Evolutionary conservation across 2,329 filamentous ascomycete genomes (phyloP), one percentile per base, ranked within the genome.

Genomic region (Ophiostoma pallidulum): DNA sequence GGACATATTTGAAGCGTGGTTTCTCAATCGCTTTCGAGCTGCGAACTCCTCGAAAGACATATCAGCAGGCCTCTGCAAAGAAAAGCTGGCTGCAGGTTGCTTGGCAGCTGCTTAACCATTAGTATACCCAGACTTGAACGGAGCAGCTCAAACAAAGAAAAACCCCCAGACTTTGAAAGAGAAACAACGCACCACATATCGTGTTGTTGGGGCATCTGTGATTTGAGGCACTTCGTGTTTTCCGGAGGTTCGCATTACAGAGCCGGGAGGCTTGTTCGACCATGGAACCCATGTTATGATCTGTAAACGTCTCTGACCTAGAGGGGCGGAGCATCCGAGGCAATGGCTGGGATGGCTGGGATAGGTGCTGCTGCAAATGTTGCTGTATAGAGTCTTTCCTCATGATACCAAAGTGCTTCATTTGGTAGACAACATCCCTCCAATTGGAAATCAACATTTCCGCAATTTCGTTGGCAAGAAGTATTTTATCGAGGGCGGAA

Each of bases 371-470:
- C 8, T 45, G 32, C 14, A 33, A 18, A 24, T 39, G 45, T 7
- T 49, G 49, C 10, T 45, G 39, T 32, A 45, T 24, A 6, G 47
- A 48, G n/a, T 51, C 49, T 18, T 52, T 53, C 10, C 48, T 40
- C 42, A 68, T 54, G 8, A 63, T 60, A 10, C 62, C 63, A 2
- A 81, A 57, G 36, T 64, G 69, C 48, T 66, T 74, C 66, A 84
- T 72, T 48, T 84, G 75, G 33, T 71, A 67, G 37, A 82, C 75
- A 10, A 83, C 69, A 41, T 82, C 78, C 49, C 75, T 67, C 82
- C 81, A 85, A 52, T 82, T 72, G 1, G 72, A 66, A 41, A 84
- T 77, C 5, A 85, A 64, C 78, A 84, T 83, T 59, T 82, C 77
- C 0, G 77, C 67, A 26, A 84, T 73, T 28, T 65, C 64, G 50